These are phyloP conservation scores for Quercus engelmannii DNA, from an alignment of 306 rosid genomes.

Conservation along the genomic window DNA sequence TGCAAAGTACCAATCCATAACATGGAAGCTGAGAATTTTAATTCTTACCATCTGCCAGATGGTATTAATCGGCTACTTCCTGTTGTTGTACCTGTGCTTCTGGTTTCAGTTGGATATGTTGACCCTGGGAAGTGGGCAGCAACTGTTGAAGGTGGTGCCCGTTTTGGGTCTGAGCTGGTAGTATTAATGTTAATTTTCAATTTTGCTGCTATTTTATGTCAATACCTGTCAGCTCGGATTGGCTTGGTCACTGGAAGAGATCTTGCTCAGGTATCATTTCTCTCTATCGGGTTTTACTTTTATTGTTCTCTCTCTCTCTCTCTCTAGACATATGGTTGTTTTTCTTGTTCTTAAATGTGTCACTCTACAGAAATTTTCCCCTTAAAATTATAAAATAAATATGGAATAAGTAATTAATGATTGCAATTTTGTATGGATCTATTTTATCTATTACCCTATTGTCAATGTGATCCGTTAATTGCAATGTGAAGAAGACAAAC, in stretches of 20 bases:
- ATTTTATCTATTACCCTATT: not conserved
- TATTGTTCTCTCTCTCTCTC: not conserved
- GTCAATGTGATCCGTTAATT: not conserved
- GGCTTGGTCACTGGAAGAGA: constrained; percentile 74
- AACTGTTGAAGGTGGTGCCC: constrained; percentile 81
- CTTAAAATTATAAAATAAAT: not conserved
- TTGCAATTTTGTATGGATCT: not conserved
- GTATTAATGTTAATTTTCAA: constrained; percentile 66
- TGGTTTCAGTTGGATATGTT: constrained; percentile 79
- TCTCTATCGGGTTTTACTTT: constrained; percentile 1
- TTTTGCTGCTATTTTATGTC: constrained; percentile 86
- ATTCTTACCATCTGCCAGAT: constrained; percentile 29
- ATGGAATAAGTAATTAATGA: not conserved
- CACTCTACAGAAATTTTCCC: not conserved
- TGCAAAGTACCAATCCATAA: constrained; percentile 28
- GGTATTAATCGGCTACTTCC: constrained; percentile 53
- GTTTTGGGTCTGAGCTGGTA: constrained; percentile 72
- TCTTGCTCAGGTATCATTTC: constrained; percentile 81
- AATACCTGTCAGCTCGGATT: constrained; percentile 82
- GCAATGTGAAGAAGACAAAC: not conserved
- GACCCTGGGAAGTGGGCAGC: constrained; percentile 99
- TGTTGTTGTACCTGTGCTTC: constrained; percentile 58
- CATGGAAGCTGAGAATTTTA: constrained; percentile 48
- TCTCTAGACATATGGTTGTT: not conserved
- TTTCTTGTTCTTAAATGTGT: constrained; percentile 4